These are phyloP conservation scores for Talaromyces pinophilus DNA, from an alignment of 2,329 filamentous ascomycete genomes.

Conservation along the genomic window DNA sequence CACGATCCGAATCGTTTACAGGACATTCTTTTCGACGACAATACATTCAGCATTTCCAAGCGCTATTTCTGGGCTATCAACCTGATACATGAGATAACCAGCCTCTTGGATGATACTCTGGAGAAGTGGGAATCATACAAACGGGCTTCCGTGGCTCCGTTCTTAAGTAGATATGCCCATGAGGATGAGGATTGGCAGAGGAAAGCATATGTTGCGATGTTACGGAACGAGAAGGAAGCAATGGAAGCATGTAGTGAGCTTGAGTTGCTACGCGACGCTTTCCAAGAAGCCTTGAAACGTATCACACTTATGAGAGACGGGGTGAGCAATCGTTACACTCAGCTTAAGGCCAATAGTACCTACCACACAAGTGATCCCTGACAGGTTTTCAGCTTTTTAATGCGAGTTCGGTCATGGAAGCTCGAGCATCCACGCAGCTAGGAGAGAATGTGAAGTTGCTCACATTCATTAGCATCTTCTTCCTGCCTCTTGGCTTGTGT, in stretches of 20 bases:
- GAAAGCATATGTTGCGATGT: too few species aligned
- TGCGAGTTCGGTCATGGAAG: slow-evolving; percentile 34
- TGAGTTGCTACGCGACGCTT: background rate
- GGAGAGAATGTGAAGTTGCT: slow-evolving; percentile 43
- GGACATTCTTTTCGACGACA: too few species aligned
- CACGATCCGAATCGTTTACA: too few species aligned
- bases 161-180: too few species aligned
- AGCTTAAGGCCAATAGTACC: background rate
- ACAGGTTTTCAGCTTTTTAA: slow-evolving; percentile 26
- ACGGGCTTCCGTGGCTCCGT: slow-evolving; percentile 11
- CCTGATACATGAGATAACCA: too few species aligned
- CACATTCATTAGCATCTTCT: slow-evolving; percentile 47
- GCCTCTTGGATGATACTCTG: too few species aligned
- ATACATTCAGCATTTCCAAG: too few species aligned
- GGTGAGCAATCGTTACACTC: background rate
- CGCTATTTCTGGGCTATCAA: too few species aligned
- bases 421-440: slow-evolving; percentile 33
- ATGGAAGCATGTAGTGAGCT: background rate
- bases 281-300: background rate
- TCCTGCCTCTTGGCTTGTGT: slow-evolving; percentile 41
- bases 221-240: too few species aligned
- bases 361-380: background rate
- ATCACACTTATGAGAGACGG: background rate
- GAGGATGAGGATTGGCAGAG: too few species aligned
- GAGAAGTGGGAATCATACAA: too few species aligned